phyloP scores from a whole-genome alignment of 176 grass and related monocot species.

The Otatea glauca region DNA sequence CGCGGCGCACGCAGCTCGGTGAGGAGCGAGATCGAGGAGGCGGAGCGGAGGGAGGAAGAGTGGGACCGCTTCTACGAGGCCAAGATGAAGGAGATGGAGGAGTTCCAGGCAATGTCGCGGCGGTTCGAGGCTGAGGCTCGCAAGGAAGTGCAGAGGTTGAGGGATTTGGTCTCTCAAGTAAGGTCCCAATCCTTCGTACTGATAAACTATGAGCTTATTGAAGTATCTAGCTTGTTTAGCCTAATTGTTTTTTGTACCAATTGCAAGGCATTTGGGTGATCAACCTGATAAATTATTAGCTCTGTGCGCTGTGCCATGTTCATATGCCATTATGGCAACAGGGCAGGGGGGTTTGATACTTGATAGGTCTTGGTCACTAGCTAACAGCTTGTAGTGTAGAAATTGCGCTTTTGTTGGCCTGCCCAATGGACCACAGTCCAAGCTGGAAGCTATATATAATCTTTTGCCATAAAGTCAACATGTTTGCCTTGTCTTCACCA shows the following conservation, averaged over 20 bases:
- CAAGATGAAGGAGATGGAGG: conserved; percentile 75
- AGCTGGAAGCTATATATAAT: conserved; percentile 36
- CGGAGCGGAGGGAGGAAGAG: conserved; percentile 52
- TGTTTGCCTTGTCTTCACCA: background rate
- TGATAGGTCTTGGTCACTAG: conserved; percentile 30
- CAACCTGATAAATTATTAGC: conserved; percentile 24
- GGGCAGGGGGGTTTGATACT: conserved; percentile 32
- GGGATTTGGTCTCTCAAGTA: conserved; percentile 70
- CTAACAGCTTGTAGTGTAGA: conserved; percentile 33
- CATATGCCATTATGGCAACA: conserved; percentile 34
- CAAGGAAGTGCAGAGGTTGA: conserved; percentile 60
- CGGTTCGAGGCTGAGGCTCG: conserved; percentile 58
- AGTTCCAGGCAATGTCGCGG: conserved; percentile 53
- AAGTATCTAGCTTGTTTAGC: conserved; percentile 14
- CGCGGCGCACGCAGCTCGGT: conserved; percentile 45
- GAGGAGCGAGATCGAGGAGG: conserved; percentile 68
- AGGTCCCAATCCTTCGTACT: conserved; percentile 39
- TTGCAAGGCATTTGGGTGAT: conserved; percentile 34
- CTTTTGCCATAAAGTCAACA: conserved; percentile 31
- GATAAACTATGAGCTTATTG: conserved; percentile 46
- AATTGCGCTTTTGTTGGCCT: conserved; percentile 25
- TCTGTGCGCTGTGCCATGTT: conserved; percentile 22
- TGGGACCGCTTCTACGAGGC: conserved; percentile 65
- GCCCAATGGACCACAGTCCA: conserved; percentile 41
- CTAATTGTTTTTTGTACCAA: conserved; percentile 6